Base-by-base conservation (phyloP, 202 grass and related monocot genomes). In the Zoysia matrella region DNA sequence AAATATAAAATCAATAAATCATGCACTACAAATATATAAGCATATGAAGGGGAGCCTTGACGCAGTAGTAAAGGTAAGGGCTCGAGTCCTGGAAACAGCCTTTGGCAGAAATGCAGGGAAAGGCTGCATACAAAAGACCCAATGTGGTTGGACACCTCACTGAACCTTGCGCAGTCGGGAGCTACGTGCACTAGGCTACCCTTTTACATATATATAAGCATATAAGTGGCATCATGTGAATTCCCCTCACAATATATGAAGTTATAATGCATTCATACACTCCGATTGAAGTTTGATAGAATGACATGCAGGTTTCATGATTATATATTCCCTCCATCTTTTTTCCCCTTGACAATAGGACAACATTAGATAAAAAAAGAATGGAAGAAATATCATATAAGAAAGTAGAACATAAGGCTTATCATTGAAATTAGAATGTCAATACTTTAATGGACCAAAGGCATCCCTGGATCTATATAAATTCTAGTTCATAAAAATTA, bases 181-280 rank as follows among this genome's bases (percentile, higher is more conserved):
- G 22, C 22, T 22, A 22, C 22, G 22, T 22, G 22, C 22, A 22
- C 22, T 22, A 22, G 22, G 22, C 22, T 22, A 22, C 22, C 22
- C 22, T 22, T 22, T 22, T 22, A 22, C 22, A 58, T 44, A 82
- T 44, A 15, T 22, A 61, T 6, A 83, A 16, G 58, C 15, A 8
- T 22, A 22, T 22, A 57, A 16, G 7, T 13, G 11, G 18, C 36
- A 79, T 48, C 11, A 80, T 78, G n/a, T 48, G 47, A 64, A 75
- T 65, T 22, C 47, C 60, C 30, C 13, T 42, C 7, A 72, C 22
- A 65, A 77, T 66, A 57, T 36, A 36, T 42, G 54, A 61, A 84
- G 69, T 41, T 88, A 70, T 6, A 84, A 55, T 30, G 15, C 70
- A 75, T 48, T 84, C 46, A 72, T 63, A 49, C 55, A 46, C 47